These are phyloP conservation scores for Podospora anserina DNA, from an alignment of 495 filamentous ascomycete genomes.

Conservation along the genomic window DNA sequence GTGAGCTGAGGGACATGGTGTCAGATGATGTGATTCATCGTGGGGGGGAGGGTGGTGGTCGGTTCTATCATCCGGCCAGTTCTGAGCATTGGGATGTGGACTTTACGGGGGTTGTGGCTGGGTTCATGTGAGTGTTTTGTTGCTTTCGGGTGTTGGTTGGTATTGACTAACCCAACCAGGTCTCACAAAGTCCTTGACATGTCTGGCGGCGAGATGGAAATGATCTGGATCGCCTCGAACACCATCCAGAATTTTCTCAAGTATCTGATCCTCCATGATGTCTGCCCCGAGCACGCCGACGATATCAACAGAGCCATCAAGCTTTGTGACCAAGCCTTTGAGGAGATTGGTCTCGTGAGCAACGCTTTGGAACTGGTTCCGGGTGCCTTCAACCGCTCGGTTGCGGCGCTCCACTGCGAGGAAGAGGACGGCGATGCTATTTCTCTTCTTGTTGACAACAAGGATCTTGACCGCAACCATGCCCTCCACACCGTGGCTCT, in stretches of 20 bases:
- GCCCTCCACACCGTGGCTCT: neutral
- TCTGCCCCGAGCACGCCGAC: slow-evolving; percentile 73
- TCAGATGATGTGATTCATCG: slow-evolving; percentile 58
- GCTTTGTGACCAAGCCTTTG: slow-evolving; percentile 64
- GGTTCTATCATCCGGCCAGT: slow-evolving; percentile 45
- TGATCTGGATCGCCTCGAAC: slow-evolving; percentile 27
- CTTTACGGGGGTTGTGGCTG: slow-evolving; percentile 71
- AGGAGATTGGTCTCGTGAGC: slow-evolving; percentile 60
- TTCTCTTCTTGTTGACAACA: neutral
- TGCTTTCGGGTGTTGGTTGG: neutral
- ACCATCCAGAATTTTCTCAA: slow-evolving; percentile 84
- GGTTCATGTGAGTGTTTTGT: slow-evolving; percentile 62
- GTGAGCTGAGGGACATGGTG: slow-evolving; percentile 59
- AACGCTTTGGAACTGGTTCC: slow-evolving; percentile 54
- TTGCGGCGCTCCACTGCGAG: slow-evolving; percentile 29
- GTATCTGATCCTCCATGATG: slow-evolving; percentile 78
- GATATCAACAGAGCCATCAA: slow-evolving; percentile 63
- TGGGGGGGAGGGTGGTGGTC: slow-evolving; percentile 21
- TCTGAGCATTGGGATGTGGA: slow-evolving; percentile 67
- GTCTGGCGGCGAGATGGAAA: slow-evolving; percentile 17
- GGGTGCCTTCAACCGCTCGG: slow-evolving; percentile 69
- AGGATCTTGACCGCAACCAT: slow-evolving; percentile 10
- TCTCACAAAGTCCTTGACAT: slow-evolving; percentile 19
- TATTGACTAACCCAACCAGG: slow-evolving; percentile 20
- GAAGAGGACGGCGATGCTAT: slow-evolving; percentile 7